Percentiles rank a stretch among this genome's conserved stretches.
Conservation (phyloP, 2,329 filamentous ascomycete species). For the Ophiostoma australiae region DNA sequence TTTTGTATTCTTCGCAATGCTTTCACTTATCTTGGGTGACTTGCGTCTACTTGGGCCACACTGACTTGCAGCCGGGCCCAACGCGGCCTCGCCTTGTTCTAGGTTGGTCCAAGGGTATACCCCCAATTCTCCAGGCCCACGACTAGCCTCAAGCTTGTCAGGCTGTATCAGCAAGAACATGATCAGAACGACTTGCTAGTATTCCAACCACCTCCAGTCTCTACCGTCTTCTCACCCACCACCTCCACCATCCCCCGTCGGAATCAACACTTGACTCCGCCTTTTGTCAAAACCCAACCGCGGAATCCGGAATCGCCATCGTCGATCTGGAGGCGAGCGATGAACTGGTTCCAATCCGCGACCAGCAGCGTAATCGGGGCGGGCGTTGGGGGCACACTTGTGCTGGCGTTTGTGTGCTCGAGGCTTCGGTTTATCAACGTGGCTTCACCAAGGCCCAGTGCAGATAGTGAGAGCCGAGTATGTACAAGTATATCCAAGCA, state of each 20-base stretch:
- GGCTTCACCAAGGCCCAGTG: neutral
- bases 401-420: neutral
- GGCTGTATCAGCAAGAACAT: neutral
- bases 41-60: neutral
- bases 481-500: neutral
- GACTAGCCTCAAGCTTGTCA: neutral
- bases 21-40: neutral
- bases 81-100: neutral
- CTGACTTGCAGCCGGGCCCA: neutral
- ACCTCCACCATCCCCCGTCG: neutral
- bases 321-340: neutral
- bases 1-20: neutral
- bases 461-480: neutral
- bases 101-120: neutral
- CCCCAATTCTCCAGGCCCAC: neutral
- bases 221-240: no score
- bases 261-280: neutral
- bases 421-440: conserved; percentile 13
- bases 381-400: neutral
- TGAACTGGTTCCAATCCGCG: conserved; percentile 5
- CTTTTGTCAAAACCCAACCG: neutral
- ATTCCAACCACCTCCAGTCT: no score
- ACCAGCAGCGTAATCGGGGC: neutral
- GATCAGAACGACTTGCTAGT: neutral
- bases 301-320: neutral